phyloP scores from a whole-genome alignment of 2,329 filamentous ascomycete species.

The Neopestalotiopsis clavispora region DNA sequence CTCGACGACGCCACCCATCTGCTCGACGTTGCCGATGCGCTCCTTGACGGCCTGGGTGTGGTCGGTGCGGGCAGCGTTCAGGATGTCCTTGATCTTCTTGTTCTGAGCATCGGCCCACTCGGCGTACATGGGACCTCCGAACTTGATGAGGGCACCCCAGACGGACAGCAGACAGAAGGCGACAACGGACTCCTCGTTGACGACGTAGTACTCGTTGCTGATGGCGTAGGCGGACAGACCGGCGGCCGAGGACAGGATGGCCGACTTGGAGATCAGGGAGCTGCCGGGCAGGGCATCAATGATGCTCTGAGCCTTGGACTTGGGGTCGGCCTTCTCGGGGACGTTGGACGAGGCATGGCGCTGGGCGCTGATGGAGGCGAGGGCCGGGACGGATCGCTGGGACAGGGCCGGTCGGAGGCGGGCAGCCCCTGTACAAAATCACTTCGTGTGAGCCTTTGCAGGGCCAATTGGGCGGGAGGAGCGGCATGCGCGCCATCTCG shows the following conservation, averaged over 20 bases:
- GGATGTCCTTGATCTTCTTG: slow-evolving; percentile 91
- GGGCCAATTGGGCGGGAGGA: slow-evolving; percentile 41
- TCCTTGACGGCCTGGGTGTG: slow-evolving; percentile 95
- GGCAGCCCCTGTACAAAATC: slow-evolving; percentile 72
- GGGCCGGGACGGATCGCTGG: slow-evolving; percentile 75
- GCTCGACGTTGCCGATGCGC: slow-evolving; percentile 91
- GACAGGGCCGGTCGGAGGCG: slow-evolving; percentile 84
- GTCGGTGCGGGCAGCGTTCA: slow-evolving; percentile 92
- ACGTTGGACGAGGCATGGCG: slow-evolving; percentile 74
- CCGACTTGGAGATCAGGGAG: slow-evolving; percentile 92
- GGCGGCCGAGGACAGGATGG: slow-evolving; percentile 91
- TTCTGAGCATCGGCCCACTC: slow-evolving; percentile 91
- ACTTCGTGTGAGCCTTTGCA: slow-evolving; percentile 25
- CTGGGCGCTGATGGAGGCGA: slow-evolving; percentile 70
- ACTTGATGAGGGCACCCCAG: slow-evolving; percentile 92
- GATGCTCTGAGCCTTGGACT: slow-evolving; percentile 96
- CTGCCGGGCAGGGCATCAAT: slow-evolving; percentile 91
- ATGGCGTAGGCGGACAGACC: slow-evolving; percentile 92
- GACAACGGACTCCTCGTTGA: slow-evolving; percentile 98
- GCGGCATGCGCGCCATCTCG: slow-evolving; percentile 20
- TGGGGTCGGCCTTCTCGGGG: slow-evolving; percentile 79
- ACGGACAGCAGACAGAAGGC: slow-evolving; percentile 91
- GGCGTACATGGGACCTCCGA: slow-evolving; percentile 88
- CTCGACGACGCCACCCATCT: slow-evolving; percentile 92
- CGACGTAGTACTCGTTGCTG: slow-evolving; percentile 99